Evolutionary conservation across 352 stramenopile genomes (phyloP).

Genomic region (Phytophthora pistaciae): DNA sequence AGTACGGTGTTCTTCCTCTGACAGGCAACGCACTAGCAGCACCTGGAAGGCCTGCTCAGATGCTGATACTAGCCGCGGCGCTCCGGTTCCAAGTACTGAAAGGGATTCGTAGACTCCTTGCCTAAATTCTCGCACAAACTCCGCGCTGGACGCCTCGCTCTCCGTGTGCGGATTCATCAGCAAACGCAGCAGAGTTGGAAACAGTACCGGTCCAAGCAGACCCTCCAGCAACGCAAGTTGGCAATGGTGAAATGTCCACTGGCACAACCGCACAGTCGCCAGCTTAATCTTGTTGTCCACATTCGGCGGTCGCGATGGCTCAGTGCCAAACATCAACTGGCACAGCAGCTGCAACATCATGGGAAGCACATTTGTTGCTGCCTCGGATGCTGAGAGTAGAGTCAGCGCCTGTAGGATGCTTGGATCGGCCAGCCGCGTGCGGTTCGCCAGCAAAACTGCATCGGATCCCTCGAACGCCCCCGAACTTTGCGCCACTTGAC

Average conservation of each 20-base stretch:
- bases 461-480: constrained; percentile 49
- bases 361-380: constrained; percentile 64
- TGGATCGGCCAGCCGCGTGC: constrained; percentile 57
- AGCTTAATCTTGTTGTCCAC: constrained; percentile 73
- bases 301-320: constrained; percentile 52
- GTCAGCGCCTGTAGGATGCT: constrained; percentile 67
- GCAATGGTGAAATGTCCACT: constrained; percentile 70
- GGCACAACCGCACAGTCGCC: constrained; percentile 60
- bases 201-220: constrained; percentile 72
- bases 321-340: constrained; percentile 79
- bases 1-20: constrained; percentile 58
- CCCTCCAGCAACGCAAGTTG: constrained; percentile 47
- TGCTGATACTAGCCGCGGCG: constrained; percentile 48
- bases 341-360: constrained; percentile 79
- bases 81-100: constrained; percentile 49
- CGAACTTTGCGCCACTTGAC: constrained; percentile 54
- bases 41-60: constrained; percentile 81
- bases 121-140: constrained; percentile 63
- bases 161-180: constrained; percentile 73
- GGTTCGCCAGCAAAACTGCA: constrained; percentile 53
- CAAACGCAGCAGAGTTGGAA: constrained; percentile 69
- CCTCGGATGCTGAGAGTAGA: constrained; percentile 60
- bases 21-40: constrained; percentile 70
- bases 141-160: constrained; percentile 46
- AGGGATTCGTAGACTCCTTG: constrained; percentile 75